These are phyloP conservation scores for Boletellus dicymbophilus DNA, from an alignment of 1,284 basidiomycete species.

Conservation along the genomic window DNA sequence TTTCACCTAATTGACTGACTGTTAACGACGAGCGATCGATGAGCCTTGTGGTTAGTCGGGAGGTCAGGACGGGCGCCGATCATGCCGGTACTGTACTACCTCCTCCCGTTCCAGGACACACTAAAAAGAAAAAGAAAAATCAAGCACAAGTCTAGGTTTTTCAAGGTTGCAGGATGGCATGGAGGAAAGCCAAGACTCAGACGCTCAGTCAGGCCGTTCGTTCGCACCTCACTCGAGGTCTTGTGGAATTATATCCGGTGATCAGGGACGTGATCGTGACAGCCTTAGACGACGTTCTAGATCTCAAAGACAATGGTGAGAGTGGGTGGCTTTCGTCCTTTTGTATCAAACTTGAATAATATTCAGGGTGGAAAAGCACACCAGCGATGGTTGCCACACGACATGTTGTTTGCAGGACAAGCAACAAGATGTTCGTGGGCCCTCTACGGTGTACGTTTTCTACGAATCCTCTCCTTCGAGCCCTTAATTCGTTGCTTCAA, in stretches of 20 bases:
- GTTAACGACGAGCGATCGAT: too few relatives aligned
- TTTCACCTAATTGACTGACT: too few relatives aligned
- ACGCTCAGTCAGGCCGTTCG: slow-evolving; percentile 32
- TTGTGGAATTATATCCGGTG: slow-evolving; percentile 25
- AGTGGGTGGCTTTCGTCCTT: too few relatives aligned
- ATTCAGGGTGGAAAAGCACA: slow-evolving; percentile 34
- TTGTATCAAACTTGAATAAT: too few relatives aligned
- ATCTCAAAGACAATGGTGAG: slow-evolving; percentile 19
- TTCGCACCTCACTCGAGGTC: slow-evolving; percentile 33
- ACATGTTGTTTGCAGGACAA: slow-evolving; percentile 34
- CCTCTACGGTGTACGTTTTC: slow-evolving; percentile 37
- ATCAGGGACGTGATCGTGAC: slow-evolving; percentile 35
- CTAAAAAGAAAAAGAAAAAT: too few relatives aligned
- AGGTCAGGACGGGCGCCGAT: too few relatives aligned
- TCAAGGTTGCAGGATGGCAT: slow-evolving; percentile 41
- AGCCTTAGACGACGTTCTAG: slow-evolving; percentile 28
- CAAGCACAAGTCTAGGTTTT: slow-evolving; percentile 38
- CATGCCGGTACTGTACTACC: too few relatives aligned
- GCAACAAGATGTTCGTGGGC: slow-evolving; percentile 42
- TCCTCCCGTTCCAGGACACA: neutral
- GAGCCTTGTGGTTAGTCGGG: too few relatives aligned
- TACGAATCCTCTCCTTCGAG: too few relatives aligned
- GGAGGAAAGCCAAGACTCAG: slow-evolving; percentile 20
- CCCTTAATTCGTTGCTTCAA: slow-evolving; percentile 23
- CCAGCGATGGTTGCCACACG: slow-evolving; percentile 17